These are phyloP conservation scores for Paraphoma chrysanthemicola DNA, from an alignment of 2,329 filamentous ascomycete genomes.

Conservation along the genomic window DNA sequence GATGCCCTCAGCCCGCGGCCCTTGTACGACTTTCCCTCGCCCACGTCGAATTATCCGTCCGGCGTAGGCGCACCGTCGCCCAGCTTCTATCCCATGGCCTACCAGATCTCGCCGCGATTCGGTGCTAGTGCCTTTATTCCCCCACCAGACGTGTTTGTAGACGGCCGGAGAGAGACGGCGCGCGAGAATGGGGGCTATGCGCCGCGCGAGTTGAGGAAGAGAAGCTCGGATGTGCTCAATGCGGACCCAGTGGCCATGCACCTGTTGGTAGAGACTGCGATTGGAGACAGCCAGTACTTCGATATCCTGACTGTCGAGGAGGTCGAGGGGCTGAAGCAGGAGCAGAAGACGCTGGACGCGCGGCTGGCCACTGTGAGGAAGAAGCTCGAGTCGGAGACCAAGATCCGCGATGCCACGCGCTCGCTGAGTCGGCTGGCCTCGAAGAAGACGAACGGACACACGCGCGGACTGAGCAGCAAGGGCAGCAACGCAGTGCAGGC, in stretches of 20 bases:
- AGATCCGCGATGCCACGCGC: slow-evolving; percentile 90
- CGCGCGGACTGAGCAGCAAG: slow-evolving; percentile 60
- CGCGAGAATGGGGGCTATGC: slow-evolving; percentile 36
- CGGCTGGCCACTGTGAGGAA: slow-evolving; percentile 83
- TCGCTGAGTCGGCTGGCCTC: slow-evolving; percentile 84
- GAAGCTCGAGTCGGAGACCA: slow-evolving; percentile 87
- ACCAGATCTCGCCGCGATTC: slow-evolving; percentile 46
- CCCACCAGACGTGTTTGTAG: slow-evolving; percentile 46
- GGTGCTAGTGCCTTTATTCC: slow-evolving; percentile 47
- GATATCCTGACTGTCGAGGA: slow-evolving; percentile 90
- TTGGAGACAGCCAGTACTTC: slow-evolving; percentile 85
- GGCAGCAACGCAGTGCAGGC: slow-evolving; percentile 41
- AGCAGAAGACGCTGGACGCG: slow-evolving; percentile 73
- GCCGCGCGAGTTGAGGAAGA: slow-evolving; percentile 36
- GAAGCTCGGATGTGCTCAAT: slow-evolving; percentile 39
- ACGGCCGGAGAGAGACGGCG: slow-evolving; percentile 35
- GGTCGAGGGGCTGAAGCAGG: slow-evolving; percentile 89
- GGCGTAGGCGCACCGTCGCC: slow-evolving; percentile 41
- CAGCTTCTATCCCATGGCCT: slow-evolving; percentile 46
- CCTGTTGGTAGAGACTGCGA: slow-evolving; percentile 89
- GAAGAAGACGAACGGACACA: slow-evolving; percentile 57
- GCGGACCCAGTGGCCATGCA: slow-evolving; percentile 79
- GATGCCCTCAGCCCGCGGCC: slow-evolving; percentile 42
- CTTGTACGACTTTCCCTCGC: slow-evolving; percentile 46
- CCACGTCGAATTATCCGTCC: slow-evolving; percentile 47